Evolutionary conservation across 371 early-diverging fungal species (phyloP).

Genomic region (Funneliformis caledonium): DNA sequence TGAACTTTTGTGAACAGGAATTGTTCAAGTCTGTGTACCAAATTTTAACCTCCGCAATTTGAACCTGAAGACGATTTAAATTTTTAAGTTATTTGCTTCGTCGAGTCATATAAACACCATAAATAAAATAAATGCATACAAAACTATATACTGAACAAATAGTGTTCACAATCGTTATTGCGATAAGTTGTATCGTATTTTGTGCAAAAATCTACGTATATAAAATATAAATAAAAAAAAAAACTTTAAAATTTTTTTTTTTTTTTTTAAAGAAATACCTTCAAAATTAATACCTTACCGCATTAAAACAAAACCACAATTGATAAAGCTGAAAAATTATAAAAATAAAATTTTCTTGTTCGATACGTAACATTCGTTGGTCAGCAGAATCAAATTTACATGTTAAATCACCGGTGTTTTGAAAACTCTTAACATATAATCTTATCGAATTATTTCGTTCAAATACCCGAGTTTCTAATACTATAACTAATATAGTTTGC

Average conservation of each 20-base stretch:
- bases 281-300: conserved; percentile 1
- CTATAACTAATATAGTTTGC: conserved; percentile 25
- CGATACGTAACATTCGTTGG: neutral
- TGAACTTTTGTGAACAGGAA: neutral
- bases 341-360: conserved; percentile 31
- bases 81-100: neutral
- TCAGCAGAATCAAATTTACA: neutral
- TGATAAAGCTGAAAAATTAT: conserved; percentile 31
- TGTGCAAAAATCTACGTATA: conserved; percentile 11
- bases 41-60: conserved; percentile 19
- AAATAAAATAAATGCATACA: conserved; percentile 14
- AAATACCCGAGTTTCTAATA: conserved; percentile 24
- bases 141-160: conserved; percentile 29
- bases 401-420: neutral
- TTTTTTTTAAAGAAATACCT: neutral
- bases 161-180: conserved; percentile 8
- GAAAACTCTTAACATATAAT: neutral
- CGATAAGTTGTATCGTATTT: conserved; percentile 33
- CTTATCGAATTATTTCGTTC: neutral
- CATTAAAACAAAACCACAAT: conserved; percentile 14
- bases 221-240: neutral
- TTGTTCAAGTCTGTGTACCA: conserved; percentile 3
- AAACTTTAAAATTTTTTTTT: neutral
- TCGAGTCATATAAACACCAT: neutral
- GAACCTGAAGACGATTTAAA: conserved; percentile 10